Conservation (phyloP, 1,284 basidiomycete genomes). For the Vanrija sp. region DNA sequence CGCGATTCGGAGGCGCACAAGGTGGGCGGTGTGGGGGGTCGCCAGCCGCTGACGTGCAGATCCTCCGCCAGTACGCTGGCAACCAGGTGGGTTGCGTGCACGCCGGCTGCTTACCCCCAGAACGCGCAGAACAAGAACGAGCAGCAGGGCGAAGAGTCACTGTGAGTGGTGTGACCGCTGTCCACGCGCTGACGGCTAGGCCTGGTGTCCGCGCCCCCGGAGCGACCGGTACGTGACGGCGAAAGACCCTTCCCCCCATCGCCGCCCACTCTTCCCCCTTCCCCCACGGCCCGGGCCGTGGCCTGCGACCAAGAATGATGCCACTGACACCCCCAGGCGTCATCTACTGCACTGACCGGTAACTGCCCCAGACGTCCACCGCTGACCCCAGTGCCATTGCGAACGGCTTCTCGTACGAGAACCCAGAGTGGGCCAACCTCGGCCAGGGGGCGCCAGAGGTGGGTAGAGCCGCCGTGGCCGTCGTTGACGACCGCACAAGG, state of each 20-base stretch:
- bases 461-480: not conserved
- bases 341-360: slow-evolving; percentile 80
- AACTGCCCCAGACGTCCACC: not conserved
- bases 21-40: slow-evolving; percentile 14
- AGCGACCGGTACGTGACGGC: slow-evolving; percentile 37
- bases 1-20: slow-evolving; percentile 79
- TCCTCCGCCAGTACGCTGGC: slow-evolving; percentile 27
- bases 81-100: slow-evolving; percentile 15
- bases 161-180: slow-evolving; percentile 4
- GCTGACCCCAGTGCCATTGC: slow-evolving; percentile 48
- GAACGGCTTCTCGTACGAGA: slow-evolving; percentile 76
- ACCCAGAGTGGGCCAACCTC: slow-evolving; percentile 71
- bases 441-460: slow-evolving; percentile 81
- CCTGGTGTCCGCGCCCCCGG: slow-evolving; percentile 52
- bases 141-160: slow-evolving; percentile 12
- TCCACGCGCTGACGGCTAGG: slow-evolving; percentile 32
- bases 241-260: not conserved
- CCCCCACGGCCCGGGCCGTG: too few relatives aligned
- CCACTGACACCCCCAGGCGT: slow-evolving; percentile 25
- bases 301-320: not conserved
- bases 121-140: slow-evolving; percentile 5
- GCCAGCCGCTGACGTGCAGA: too few relatives aligned
- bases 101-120: not conserved
- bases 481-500: slow-evolving; percentile 3
- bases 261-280: too few relatives aligned